Evolutionary conservation across 495 filamentous ascomycete species (phyloP).

Genomic region (Xylaria sp.): DNA sequence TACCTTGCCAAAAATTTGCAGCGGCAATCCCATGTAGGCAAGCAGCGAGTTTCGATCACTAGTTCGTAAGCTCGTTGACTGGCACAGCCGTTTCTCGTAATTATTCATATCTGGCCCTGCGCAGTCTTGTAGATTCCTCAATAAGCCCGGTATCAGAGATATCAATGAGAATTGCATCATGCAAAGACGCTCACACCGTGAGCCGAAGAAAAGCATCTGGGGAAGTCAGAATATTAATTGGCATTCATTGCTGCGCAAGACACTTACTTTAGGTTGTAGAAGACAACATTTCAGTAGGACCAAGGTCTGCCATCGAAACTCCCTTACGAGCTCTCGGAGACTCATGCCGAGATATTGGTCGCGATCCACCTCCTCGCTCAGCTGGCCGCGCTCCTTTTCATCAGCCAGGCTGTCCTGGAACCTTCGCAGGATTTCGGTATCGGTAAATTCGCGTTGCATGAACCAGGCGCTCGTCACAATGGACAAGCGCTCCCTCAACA

Average conservation of each 20-base stretch:
- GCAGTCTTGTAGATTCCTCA: slow-evolving; percentile 85
- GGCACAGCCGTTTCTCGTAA: slow-evolving; percentile 76
- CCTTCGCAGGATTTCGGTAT: slow-evolving; percentile 65
- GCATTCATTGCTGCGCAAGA: neutral
- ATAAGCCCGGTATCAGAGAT: slow-evolving; percentile 89
- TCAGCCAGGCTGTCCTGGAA: slow-evolving; percentile 88
- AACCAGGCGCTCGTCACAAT: slow-evolving; percentile 97
- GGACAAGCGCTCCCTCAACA: slow-evolving; percentile 81
- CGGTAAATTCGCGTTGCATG: slow-evolving; percentile 80
- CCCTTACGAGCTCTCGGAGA: slow-evolving; percentile 87
- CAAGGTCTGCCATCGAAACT: slow-evolving; percentile 92
- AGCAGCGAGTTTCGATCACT: slow-evolving; percentile 91
- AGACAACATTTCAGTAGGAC: slow-evolving; percentile 93
- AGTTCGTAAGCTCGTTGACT: slow-evolving; percentile 85
- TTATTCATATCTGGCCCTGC: slow-evolving; percentile 88
- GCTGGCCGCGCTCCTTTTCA: slow-evolving; percentile 64
- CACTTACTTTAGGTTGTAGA: slow-evolving; percentile 87
- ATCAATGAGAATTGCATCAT: slow-evolving; percentile 98
- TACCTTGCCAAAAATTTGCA: slow-evolving; percentile 96
- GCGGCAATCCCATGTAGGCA: slow-evolving; percentile 89
- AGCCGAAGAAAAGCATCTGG: slow-evolving; percentile 98
- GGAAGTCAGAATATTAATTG: slow-evolving; percentile 7
- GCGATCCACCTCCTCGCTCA: slow-evolving; percentile 72
- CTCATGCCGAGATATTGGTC: slow-evolving; percentile 94
- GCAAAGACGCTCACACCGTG: slow-evolving; percentile 91